phyloP scores from a whole-genome alignment of 805 yeast genomes.

The Komagataella phaffii region DNA sequence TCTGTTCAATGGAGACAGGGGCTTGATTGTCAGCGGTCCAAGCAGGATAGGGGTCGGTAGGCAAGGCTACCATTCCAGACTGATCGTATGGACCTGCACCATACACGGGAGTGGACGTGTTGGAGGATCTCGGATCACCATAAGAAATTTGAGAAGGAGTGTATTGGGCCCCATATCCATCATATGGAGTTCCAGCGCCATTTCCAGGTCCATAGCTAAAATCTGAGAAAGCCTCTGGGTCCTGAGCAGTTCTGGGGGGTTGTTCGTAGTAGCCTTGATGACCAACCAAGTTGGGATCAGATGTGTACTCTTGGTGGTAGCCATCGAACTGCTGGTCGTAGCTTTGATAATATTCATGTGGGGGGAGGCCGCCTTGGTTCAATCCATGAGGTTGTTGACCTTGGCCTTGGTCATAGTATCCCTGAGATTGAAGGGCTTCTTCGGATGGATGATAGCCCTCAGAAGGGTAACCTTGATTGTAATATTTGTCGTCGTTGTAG shows the following conservation, averaged over 20 bases:
- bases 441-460: conserved; percentile 14
- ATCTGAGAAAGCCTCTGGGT: conserved; percentile 48
- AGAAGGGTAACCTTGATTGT: conserved; percentile 20
- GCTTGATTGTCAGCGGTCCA: conserved; percentile 97
- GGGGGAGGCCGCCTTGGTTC: not conserved
- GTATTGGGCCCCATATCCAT: conserved; percentile 52
- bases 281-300: conserved; percentile 14
- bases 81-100: conserved; percentile 35
- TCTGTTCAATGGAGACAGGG: conserved; percentile 72
- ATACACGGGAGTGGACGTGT: conserved; percentile 89
- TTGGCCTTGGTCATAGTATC: conserved; percentile 14
- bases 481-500: conserved; percentile 43
- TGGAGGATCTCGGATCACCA: conserved; percentile 77
- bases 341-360: conserved; percentile 23
- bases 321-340: conserved; percentile 28
- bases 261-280: conserved; percentile 42
- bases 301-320: conserved; percentile 12
- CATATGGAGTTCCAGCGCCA: conserved; percentile 51
- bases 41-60: conserved; percentile 96
- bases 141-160: conserved; percentile 83
- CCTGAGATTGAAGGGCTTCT: conserved; percentile 10
- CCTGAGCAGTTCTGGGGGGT: conserved; percentile 22
- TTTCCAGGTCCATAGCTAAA: conserved; percentile 36
- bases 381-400: conserved; percentile 9
- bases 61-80: conserved; percentile 43